Base-by-base conservation (phyloP, 768 basidiomycete species). In the Phanerodontia chrysosporium region DNA sequence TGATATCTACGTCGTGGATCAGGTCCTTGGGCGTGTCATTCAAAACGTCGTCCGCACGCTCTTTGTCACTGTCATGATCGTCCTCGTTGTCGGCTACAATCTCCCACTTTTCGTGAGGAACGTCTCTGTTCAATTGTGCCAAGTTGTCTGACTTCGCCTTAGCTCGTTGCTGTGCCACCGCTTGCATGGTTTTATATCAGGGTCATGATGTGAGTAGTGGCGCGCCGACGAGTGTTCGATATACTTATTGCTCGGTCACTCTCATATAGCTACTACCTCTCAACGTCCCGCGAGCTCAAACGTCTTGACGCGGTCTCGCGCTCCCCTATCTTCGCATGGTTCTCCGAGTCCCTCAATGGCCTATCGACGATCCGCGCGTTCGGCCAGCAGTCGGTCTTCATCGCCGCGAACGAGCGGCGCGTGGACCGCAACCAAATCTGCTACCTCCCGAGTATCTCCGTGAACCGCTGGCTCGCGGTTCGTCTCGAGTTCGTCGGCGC, bases 321-420 rank as follows among this genome's bases (percentile, higher is more conserved):
- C 39, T 92, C 91, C 0, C 95, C 95, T 1, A 92, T 98, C 59
- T 95, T 96, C 70, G 88, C 87, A 0, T 90, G 87, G 86, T 92
- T 92, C 69, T 88, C 88, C 1, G 91, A 92, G 69, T 87, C 83
- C 2, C 73, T 86, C 36, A 79, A 82, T 2, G 93, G 93, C 6
- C 72, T 92, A 36, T 85, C 90, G 0, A 94, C 91, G 2, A 94
- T 95, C 64, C 83, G 92, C 0, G 90, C 91, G 0, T 95, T 88
- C 75, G 72, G 76, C 35, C 90, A 92, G 62, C 85, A 91, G 66
- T 49, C 72, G 0, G 74, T 87, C 10, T 95, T 95, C 68, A 76
- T 81, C 18, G 74, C 79, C 9, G 82, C 82, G 36, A 93, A 90
- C 63, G 83, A 87, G 57, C 82, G 80, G 21, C 84, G 90, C 7